phyloP scores from a whole-genome alignment of 2,329 filamentous ascomycete genomes.

The Paraconiothyrium sp. region DNA sequence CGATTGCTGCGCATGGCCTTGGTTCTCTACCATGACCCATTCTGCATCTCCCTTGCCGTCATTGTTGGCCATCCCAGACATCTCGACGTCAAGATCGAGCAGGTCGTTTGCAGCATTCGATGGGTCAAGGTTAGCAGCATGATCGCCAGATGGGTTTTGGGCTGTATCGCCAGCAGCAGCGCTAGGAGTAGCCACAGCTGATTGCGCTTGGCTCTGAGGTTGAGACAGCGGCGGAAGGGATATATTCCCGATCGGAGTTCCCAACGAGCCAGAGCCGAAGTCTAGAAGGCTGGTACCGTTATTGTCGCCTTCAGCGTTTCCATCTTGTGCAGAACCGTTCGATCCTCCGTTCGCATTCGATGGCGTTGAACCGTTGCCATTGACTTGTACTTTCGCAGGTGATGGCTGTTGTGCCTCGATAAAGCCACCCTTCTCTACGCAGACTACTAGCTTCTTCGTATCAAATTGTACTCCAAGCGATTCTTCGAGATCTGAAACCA shows the following conservation, averaged over 20 bases:
- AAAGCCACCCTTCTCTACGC: slow-evolving; percentile 80
- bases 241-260: slow-evolving; percentile 69
- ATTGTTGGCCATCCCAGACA: slow-evolving; percentile 64
- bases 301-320: slow-evolving; percentile 46
- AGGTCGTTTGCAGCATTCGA: slow-evolving; percentile 42
- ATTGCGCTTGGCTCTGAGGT: slow-evolving; percentile 66
- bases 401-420: slow-evolving; percentile 62
- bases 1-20: slow-evolving; percentile 32
- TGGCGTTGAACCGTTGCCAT: slow-evolving; percentile 37
- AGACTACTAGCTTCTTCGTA: slow-evolving; percentile 70
- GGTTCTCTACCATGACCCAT: slow-evolving; percentile 48
- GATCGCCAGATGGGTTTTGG: slow-evolving; percentile 36
- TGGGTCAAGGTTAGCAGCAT: slow-evolving; percentile 36
- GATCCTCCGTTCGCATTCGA: slow-evolving; percentile 46
- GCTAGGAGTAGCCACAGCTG: slow-evolving; percentile 65
- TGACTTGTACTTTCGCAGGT: slow-evolving; percentile 40
- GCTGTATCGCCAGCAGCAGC: slow-evolving; percentile 34
- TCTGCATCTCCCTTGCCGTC: slow-evolving; percentile 44
- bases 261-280: slow-evolving; percentile 70
- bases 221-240: slow-evolving; percentile 65
- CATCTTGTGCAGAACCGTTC: slow-evolving; percentile 41
- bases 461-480: slow-evolving; percentile 73
- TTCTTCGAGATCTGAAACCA: slow-evolving; percentile 78
- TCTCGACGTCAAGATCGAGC: slow-evolving; percentile 60
- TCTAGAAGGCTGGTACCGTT: slow-evolving; percentile 70